Percentiles rank a stretch among this genome's conserved stretches.
phyloP scores from a whole-genome alignment of 371 early-diverging fungal species.

The Mycotypha africana region DNA sequence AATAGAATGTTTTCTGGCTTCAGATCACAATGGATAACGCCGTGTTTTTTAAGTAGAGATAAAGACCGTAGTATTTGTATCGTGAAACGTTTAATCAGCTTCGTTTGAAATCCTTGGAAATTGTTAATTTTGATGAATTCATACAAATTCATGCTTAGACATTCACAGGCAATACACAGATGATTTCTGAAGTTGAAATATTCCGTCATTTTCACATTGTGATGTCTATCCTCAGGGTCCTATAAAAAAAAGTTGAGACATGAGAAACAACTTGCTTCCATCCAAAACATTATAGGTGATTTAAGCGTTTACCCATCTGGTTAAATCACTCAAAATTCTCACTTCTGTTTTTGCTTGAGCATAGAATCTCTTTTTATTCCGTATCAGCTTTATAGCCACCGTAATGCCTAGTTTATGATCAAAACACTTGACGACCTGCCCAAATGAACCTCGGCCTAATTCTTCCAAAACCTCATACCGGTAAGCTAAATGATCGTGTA shows the following conservation, averaged over 20 bases:
- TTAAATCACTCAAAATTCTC: conserved; percentile 76
- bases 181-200: conserved; percentile 92
- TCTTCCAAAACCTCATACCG: conserved; percentile 87
- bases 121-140: conserved; percentile 93
- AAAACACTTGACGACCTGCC: conserved; percentile 92
- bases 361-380: conserved; percentile 94
- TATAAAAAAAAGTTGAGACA: conserved; percentile 13
- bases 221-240: conserved; percentile 80
- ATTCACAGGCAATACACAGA: conserved; percentile 94
- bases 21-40: conserved; percentile 97
- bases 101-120: conserved; percentile 87
- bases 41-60: conserved; percentile 61
- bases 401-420: conserved; percentile 85
- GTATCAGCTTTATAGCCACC: conserved; percentile 94
- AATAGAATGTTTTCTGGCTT: conserved; percentile 95
- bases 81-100: conserved; percentile 77
- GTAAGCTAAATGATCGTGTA: conserved; percentile 86
- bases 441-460: conserved; percentile 97
- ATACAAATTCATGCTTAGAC: conserved; percentile 94
- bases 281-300: not conserved
- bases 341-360: conserved; percentile 94
- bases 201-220: conserved; percentile 84
- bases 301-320: conserved; percentile 50
- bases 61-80: conserved; percentile 86
- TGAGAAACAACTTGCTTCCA: too few relatives aligned